Percentiles rank a stretch among this genome's conserved stretches.
phyloP scores from a whole-genome alignment of 1,284 basidiomycete genomes.

The Hymenochaete sp. region DNA sequence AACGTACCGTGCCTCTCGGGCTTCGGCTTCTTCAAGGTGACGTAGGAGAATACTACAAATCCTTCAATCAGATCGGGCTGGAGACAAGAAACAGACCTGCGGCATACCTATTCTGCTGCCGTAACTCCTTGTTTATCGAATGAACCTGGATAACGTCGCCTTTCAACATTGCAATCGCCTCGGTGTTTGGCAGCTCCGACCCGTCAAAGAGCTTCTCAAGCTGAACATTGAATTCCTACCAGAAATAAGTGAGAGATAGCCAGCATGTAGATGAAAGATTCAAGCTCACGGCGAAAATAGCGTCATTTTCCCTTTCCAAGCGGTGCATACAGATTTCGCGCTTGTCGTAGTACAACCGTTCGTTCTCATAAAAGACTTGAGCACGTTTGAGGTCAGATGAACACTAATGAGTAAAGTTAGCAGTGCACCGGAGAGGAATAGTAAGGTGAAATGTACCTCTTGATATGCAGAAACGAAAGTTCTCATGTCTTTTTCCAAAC shows the following conservation, averaged over 20 bases:
- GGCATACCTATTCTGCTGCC: not conserved
- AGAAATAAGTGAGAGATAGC: no score
- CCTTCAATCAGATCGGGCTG: not conserved
- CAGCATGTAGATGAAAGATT: no score
- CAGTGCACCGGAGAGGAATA: not conserved
- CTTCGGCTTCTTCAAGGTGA: slow-evolving; percentile 42
- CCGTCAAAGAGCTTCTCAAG: no score
- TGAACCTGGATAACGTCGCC: not conserved
- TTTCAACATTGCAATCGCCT: no score
- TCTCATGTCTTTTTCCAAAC: slow-evolving; percentile 41
- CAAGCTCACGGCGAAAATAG: no score
- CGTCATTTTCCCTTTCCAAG: not conserved
- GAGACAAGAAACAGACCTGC: not conserved
- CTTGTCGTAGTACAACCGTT: not conserved
- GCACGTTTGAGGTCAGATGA: not conserved
- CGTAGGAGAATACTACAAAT: not conserved
- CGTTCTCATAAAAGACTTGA: not conserved
- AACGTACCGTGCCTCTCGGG: slow-evolving; percentile 73
- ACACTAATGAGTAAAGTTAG: slow-evolving; percentile 3
- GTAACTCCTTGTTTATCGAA: not conserved
- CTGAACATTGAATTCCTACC: no score
- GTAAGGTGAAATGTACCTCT: slow-evolving; percentile 37
- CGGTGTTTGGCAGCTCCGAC: no score
- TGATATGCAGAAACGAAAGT: slow-evolving; percentile 42
- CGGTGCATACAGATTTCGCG: not conserved